These are phyloP conservation scores for Claviceps sp. DNA, from an alignment of 2,329 filamentous ascomycete species.

Conservation along the genomic window DNA sequence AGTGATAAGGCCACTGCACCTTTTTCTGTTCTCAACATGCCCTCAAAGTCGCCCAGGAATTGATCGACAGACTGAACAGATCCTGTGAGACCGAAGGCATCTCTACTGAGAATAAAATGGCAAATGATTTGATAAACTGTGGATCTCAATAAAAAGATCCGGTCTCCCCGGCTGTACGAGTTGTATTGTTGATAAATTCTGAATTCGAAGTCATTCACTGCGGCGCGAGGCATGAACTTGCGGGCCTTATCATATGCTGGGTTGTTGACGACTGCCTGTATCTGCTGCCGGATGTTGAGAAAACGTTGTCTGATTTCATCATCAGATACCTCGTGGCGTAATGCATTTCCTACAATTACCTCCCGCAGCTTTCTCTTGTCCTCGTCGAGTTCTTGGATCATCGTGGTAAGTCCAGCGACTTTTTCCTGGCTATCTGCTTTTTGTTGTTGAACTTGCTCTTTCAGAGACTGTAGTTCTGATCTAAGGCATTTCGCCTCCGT, in stretches of 20 bases:
- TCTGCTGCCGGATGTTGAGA: not conserved
- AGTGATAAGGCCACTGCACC: not conserved
- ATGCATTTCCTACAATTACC: not conserved
- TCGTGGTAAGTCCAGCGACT: not conserved
- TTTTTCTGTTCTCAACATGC: too few relatives aligned
- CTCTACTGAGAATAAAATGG: not conserved
- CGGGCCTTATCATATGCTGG: not conserved
- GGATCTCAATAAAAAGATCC: not conserved
- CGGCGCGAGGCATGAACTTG: not conserved
- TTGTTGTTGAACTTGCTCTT: accelerated
- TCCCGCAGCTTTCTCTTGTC: not conserved
- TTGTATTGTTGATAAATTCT: not conserved
- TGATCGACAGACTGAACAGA: too few relatives aligned
- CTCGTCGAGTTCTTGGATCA: not conserved
- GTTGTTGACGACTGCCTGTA: not conserved
- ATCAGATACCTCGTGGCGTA: not conserved
- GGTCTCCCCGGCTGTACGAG: accelerated
- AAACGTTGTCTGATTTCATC: not conserved
- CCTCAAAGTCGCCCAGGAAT: not conserved
- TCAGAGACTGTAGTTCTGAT: not conserved
- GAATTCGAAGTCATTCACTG: too few relatives aligned
- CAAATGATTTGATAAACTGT: not conserved
- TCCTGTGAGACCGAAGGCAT: not conserved
- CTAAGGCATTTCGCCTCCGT: not conserved
- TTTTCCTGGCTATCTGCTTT: not conserved